A percentile compares a stretch with the other conserved stretches of the same genome.
Conservation (phyloP, 1,284 basidiomycete genomes). For the Rhodotorula sp. region DNA sequence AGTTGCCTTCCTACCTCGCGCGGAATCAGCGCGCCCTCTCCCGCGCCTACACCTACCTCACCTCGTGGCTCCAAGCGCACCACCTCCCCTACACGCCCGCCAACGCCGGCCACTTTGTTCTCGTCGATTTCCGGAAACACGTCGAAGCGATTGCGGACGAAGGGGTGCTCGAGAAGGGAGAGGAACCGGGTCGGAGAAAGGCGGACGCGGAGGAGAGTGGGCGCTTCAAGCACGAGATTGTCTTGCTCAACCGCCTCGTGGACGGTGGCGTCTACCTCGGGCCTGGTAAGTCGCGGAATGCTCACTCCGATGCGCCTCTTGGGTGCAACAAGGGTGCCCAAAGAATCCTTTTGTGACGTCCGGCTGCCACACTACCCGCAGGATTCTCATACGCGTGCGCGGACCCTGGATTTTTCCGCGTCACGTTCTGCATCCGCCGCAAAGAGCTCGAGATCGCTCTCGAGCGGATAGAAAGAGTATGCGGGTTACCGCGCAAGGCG, state of each 20-base stretch:
- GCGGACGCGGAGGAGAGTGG: not conserved
- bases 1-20: constrained; percentile 19
- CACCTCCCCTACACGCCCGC: constrained; percentile 30
- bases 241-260: constrained; percentile 33
- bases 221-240: constrained; percentile 16
- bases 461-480: constrained; percentile 15
- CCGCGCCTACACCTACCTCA: constrained; percentile 31
- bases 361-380: not conserved
- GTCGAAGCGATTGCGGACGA: constrained; percentile 1
- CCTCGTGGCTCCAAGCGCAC: constrained; percentile 33
- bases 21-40: constrained; percentile 27
- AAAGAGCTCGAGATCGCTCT: constrained; percentile 24
- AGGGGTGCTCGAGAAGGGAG: not conserved
- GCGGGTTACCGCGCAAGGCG: not conserved
- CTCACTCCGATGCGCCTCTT: too few species aligned
- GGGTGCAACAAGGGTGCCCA: not conserved
- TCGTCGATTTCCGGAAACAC: constrained; percentile 32
- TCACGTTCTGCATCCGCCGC: constrained; percentile 41
- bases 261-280: constrained; percentile 40
- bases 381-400: constrained; percentile 39
- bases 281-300: constrained; percentile 21
- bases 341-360: too few species aligned
- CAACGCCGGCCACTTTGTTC: constrained; percentile 38
- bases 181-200: not conserved
- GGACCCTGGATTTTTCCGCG: constrained; percentile 40